Conservation (phyloP, 2,329 filamentous ascomycete genomes). For the Paecilomyces fulvus region DNA sequence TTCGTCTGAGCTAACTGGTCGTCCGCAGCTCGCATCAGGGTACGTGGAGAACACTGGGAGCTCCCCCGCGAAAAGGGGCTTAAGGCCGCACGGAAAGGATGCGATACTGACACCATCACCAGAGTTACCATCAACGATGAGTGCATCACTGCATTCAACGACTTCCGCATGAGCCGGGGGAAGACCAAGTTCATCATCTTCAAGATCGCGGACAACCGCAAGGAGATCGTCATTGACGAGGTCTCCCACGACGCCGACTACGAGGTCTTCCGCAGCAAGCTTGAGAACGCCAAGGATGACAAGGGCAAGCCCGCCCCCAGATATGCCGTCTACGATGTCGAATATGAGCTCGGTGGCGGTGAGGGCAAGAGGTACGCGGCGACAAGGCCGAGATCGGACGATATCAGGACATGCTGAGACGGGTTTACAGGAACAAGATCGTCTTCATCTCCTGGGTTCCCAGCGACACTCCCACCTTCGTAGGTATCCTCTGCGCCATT, state of each 20-base stretch:
- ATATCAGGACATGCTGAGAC: background rate
- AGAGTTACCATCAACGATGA: constrained; percentile 41
- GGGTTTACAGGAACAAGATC: constrained; percentile 38
- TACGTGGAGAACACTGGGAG: constrained; percentile 2
- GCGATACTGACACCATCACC: constrained; percentile 3
- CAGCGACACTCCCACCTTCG: constrained; percentile 29
- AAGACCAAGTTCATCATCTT: constrained; percentile 44
- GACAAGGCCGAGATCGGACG: background rate
- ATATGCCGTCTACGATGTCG: constrained; percentile 44
- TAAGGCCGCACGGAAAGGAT: background rate
- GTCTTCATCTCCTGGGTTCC: constrained; percentile 44
- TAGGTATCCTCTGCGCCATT: constrained; percentile 16
- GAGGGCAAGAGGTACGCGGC: constrained; percentile 40
- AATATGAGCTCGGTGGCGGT: constrained; percentile 39
- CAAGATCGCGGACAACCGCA: constrained; percentile 45
- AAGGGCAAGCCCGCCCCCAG: constrained; percentile 38
- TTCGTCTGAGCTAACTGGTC: background rate
- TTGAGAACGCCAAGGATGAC: constrained; percentile 33
- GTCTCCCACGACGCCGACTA: constrained; percentile 37
- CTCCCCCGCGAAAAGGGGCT: background rate
- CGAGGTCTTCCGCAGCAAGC: constrained; percentile 40
- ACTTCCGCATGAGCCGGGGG: constrained; percentile 37
- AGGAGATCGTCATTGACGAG: constrained; percentile 41
- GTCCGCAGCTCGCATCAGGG: constrained; percentile 7
- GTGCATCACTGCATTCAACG: constrained; percentile 39